Evolutionary conservation across 2,329 filamentous ascomycete species (phyloP).

Genomic region (Calonectria pseudoreteaudii): DNA sequence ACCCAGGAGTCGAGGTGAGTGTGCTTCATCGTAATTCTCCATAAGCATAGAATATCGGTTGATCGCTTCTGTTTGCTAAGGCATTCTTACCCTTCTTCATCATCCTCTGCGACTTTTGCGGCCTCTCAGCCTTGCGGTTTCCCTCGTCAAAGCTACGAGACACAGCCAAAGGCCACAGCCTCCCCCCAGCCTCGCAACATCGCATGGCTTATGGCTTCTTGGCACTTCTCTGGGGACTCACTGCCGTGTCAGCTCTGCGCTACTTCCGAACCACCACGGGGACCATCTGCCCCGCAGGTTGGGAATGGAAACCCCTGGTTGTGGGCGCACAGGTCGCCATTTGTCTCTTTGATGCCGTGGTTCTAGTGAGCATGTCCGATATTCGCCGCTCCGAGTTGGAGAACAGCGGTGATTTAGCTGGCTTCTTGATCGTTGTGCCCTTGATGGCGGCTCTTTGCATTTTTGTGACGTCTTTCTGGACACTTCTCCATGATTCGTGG

Average conservation of each 20-base stretch:
- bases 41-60: neutral
- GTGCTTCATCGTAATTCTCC: neutral
- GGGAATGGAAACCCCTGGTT: neutral
- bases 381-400: slow-evolving; percentile 7
- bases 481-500: slow-evolving; percentile 6
- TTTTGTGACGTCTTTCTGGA: slow-evolving; percentile 7
- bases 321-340: slow-evolving; percentile 8
- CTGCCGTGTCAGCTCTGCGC: neutral
- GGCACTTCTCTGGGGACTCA: neutral
- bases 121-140: neutral
- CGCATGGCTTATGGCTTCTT: neutral
- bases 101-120: neutral
- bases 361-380: slow-evolving; percentile 9
- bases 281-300: neutral
- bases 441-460: slow-evolving; percentile 7
- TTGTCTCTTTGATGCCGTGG: slow-evolving; percentile 3
- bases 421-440: slow-evolving; percentile 6
- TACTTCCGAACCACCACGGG: neutral
- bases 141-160: slow-evolving; percentile 8
- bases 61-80: neutral
- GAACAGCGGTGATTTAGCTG: neutral
- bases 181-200: neutral
- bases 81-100: neutral
- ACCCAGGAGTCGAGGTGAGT: slow-evolving; percentile 12
- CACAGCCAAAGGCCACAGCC: slow-evolving; percentile 1